Evolutionary conservation across 805 yeast genomes (phyloP), one percentile per base, ranked within the genome.

Genomic region (Metschnikowia continentalis): DNA sequence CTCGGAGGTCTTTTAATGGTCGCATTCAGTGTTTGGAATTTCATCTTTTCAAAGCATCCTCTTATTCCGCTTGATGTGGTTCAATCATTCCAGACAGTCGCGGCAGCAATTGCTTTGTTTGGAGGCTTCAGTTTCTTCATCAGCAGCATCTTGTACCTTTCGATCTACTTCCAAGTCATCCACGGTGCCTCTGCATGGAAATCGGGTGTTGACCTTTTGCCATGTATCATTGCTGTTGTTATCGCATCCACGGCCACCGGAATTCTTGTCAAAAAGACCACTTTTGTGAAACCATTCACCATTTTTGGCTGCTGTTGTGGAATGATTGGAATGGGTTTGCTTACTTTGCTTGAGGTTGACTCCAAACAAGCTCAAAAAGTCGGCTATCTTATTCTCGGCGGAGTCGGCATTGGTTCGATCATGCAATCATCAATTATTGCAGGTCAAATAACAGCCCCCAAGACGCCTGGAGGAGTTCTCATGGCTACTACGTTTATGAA

Each of bases 101-200:
- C 61, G 0, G 54, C 63, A 4, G 47, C 54, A 5, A 13, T 59
- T 11, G 15, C 49, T 20, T 48, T 55, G 48, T 51, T 53, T 33
- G 57, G 59, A 5, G 47, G 50, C 5, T 60, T 60, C 39, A 61
- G 61, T 6, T 55, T 36, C 46, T 62, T 63, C 56, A 59, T 62
- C 30, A 46, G 54, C 36, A 39, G 52, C 19, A 51, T 60, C 26
- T 46, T 57, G 48, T 78, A 69, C 55, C 51, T 72, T 15, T 64
- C 78, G 4, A 65, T 72, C n/a, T 80, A 79, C 59, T 82, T 78
- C 62, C 83, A 81, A 60, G 75, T 74, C 23, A 66, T 80, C 7
- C 66, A 63, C 42, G 74, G 67, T 11, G 63, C 68, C 38, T 68
- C 66, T 46, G 71, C 81, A 4, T 65, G 76, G 65, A 63, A 64